Evolutionary conservation across 441 rosid species (phyloP).

Genomic region (Capsella rubella): DNA sequence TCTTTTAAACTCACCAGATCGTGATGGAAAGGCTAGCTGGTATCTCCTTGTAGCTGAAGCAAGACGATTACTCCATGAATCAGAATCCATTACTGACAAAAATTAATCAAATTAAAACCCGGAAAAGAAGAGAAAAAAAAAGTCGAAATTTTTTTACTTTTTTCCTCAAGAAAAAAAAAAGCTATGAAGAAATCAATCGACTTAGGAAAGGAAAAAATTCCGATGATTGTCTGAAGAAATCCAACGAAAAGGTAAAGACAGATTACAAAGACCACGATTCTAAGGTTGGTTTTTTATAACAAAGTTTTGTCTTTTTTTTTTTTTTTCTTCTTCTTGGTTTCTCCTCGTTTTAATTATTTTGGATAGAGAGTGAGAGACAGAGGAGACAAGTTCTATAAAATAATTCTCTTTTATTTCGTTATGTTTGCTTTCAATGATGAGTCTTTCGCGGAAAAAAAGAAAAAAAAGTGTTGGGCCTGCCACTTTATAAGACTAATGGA

Average conservation of each 20-base stretch:
- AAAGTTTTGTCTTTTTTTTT: slow-evolving; percentile 12
- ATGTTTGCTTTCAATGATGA: slow-evolving; percentile 12
- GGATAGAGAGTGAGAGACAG: slow-evolving; percentile 43
- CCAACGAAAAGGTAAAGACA: slow-evolving; percentile 36
- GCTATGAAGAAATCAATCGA: slow-evolving; percentile 12
- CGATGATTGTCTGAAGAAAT: slow-evolving; percentile 21
- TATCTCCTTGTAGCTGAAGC: slow-evolving; percentile 86
- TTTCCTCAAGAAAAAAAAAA: not conserved
- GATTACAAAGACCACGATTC: slow-evolving; percentile 32
- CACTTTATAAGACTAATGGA: not conserved
- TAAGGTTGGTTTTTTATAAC: slow-evolving; percentile 37
- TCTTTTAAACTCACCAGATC: slow-evolving; percentile 64
- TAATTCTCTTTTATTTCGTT: slow-evolving; percentile 4
- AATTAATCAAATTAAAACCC: not conserved
- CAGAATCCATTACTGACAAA: slow-evolving; percentile 80
- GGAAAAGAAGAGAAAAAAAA: not conserved
- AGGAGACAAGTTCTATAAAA: slow-evolving; percentile 13
- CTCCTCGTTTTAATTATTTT: slow-evolving; percentile 18
- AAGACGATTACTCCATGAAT: slow-evolving; percentile 88
- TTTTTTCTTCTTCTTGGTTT: too few relatives aligned
- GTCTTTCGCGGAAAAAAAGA: slow-evolving; percentile 12
- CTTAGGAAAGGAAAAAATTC: slow-evolving; percentile 14
- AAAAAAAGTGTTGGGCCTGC: slow-evolving; percentile 11
- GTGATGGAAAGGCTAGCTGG: slow-evolving; percentile 70
- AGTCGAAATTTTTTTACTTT: not conserved